Evolutionary conservation across 179 eudicot species (phyloP), one percentile per base, ranked within the genome.

Genomic region (Silene coronaria): DNA sequence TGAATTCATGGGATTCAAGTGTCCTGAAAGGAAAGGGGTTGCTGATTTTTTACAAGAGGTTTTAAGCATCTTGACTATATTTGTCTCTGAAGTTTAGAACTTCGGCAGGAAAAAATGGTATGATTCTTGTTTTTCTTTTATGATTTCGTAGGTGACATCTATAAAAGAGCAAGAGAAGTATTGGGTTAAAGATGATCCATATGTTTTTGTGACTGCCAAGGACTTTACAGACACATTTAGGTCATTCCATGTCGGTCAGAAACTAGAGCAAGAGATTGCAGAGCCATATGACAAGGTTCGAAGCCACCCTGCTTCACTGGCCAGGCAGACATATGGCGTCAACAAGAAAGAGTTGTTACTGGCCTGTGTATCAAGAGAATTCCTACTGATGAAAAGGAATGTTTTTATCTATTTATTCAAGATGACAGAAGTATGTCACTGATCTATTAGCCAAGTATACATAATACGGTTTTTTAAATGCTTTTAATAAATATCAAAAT

Each of bases 31-130:
- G 64, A 91, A 91, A 85, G 90, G 86, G 30, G 83, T 86, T 62
- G 94, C 91, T 16, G 89, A 88, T 76, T 90, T 86, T 63, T 74
- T 90, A 53, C 94, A 86, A 80, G 94, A 90, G 80, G 94, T 88
- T 62, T 24, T 24, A 62, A 28, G 2, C 9, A 5, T 17, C 45
- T 7, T 17, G 42, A 0, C 45, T 30, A 2, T 28, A 23, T 65
- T 27, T 30, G 7, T 23, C 3, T 5, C 8, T 34, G 6, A 34
- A 34, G 2, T 65, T 6, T 65, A 3, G 3, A 30, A 65, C 9
- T 19, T 65, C 19, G 3, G 16, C 45, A 14, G 32, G 3, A 82
- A 80, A 4, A 19, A 1, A 66, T 36, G 26, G 6, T 26, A 5
- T 30, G 45, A 2, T 48, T 34, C 7, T 38, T 6, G 73, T 22